A percentile compares a stretch with the other conserved stretches of the same genome.
phyloP scores from a whole-genome alignment of 495 filamentous ascomycete species.

The Neurospora sp. region DNA sequence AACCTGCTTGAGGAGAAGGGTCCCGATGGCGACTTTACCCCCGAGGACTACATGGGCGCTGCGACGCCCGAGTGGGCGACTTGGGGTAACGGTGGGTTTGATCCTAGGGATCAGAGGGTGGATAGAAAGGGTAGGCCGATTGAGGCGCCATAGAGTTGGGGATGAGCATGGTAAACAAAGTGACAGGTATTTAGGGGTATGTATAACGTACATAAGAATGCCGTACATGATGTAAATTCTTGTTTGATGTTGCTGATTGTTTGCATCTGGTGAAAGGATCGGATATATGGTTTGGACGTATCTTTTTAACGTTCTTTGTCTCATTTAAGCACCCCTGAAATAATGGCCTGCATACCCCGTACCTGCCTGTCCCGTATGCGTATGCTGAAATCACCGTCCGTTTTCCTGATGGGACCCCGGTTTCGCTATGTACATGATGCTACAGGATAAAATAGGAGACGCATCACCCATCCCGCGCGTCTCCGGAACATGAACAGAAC shows the following conservation, averaged over 20 bases:
- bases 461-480: not conserved
- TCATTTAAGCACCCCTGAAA: not conserved
- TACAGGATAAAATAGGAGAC: not conserved
- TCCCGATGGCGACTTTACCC: slow-evolving; percentile 56
- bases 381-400: not conserved
- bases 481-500: not conserved
- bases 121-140: slow-evolving; percentile 59
- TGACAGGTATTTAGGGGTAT: not conserved
- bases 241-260: not conserved
- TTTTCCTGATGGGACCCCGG: not conserved
- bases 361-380: not conserved
- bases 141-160: slow-evolving; percentile 14
- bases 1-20: slow-evolving; percentile 62
- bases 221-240: not conserved
- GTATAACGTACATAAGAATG: not conserved
- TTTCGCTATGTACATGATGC: not conserved
- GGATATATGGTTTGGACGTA: not conserved
- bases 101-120: slow-evolving; percentile 80
- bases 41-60: slow-evolving; percentile 81
- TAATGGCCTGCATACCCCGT: not conserved
- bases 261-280: not conserved
- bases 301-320: not conserved
- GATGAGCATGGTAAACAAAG: not conserved
- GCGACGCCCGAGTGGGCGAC: slow-evolving; percentile 84
- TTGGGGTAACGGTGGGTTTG: slow-evolving; percentile 91